phyloP scores from a whole-genome alignment of 1,284 basidiomycete species.

The Cutaneotrichosporon sp. region DNA sequence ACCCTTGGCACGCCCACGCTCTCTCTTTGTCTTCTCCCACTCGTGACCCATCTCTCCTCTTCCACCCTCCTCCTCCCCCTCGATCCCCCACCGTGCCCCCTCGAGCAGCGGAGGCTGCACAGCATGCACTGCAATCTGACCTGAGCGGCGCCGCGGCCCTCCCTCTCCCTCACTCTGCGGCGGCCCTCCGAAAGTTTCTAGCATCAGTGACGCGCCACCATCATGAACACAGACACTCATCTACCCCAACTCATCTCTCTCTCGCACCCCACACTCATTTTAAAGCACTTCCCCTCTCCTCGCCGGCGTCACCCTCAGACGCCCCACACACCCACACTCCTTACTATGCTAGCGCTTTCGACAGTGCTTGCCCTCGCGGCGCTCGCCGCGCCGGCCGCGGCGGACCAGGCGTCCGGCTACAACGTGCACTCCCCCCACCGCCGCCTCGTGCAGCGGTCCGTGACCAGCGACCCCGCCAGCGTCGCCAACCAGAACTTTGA shows the following conservation, averaged over 20 bases:
- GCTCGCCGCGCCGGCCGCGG: background rate
- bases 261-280: background rate
- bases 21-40: background rate
- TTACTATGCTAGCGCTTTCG: background rate
- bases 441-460: slow-evolving; percentile 22
- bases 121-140: slow-evolving; percentile 6
- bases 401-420: slow-evolving; percentile 3
- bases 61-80: no score
- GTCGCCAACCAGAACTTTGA: slow-evolving; percentile 45
- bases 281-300: background rate
- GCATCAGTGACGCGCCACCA: background rate
- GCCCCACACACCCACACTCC: background rate
- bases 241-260: background rate
- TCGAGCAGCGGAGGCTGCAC: background rate
- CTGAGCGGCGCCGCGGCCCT: background rate
- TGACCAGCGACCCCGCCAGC: slow-evolving; percentile 37
- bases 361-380: background rate
- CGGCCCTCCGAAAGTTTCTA: background rate
- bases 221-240: background rate
- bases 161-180: background rate
- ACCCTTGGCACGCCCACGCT: background rate
- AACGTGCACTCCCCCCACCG: slow-evolving; percentile 41
- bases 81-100: background rate
- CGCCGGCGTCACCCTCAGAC: background rate
- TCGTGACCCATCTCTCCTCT: background rate